These are phyloP conservation scores for Chaetoceros tenuissimus DNA, from an alignment of 108 stramenopile genomes.

Conservation along the genomic window DNA sequence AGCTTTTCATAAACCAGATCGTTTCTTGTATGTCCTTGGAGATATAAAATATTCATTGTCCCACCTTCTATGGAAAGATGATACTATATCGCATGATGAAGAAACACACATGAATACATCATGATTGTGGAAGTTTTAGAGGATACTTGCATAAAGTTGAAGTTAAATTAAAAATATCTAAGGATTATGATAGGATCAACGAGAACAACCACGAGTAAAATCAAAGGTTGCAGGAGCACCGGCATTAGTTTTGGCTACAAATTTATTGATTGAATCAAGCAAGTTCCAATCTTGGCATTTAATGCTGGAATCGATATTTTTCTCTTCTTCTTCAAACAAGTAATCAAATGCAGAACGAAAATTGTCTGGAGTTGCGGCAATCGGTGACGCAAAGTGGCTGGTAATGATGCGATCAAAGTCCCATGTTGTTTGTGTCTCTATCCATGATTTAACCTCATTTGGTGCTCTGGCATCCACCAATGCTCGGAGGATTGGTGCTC, in stretches of 20 bases:
- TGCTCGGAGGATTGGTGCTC: conserved; percentile 52
- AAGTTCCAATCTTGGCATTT: conserved; percentile 50
- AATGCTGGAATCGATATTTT: conserved; percentile 24
- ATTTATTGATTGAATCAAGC: conserved; percentile 35
- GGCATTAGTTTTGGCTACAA: conserved; percentile 39
- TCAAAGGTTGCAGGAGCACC: conserved; percentile 43
- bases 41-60: conserved; percentile 15
- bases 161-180: too few species aligned
- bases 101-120: too few species aligned
- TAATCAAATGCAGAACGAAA: conserved; percentile 30
- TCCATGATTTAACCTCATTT: conserved; percentile 28
- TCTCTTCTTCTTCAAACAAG: conserved; percentile 4
- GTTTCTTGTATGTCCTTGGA: conserved; percentile 23
- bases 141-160: too few species aligned
- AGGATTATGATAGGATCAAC: too few species aligned
- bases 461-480: conserved; percentile 52
- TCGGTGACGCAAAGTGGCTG: conserved; percentile 56
- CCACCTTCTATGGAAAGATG: conserved; percentile 5
- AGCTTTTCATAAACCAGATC: conserved; percentile 19
- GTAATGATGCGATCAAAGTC: conserved; percentile 54
- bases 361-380: conserved; percentile 26
- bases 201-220: conserved; percentile 36
- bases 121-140: too few species aligned
- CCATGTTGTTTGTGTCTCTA: conserved; percentile 19
- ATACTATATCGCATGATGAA: too few species aligned